Conservation (phyloP, 768 basidiomycete species). For the Boletellus ananas region DNA sequence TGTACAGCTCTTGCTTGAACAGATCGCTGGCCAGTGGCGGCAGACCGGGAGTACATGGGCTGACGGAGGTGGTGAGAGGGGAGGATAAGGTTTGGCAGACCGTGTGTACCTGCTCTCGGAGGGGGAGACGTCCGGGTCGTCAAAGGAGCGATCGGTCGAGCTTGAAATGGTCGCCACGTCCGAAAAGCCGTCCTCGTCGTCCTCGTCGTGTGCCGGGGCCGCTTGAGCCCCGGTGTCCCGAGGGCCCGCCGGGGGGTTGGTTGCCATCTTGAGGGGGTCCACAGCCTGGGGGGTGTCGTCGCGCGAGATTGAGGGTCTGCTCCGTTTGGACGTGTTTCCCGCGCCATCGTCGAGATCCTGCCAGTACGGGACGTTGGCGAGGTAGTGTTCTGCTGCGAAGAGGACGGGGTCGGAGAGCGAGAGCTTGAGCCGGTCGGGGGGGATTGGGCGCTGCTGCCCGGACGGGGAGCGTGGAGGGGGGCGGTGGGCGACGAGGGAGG, state of each 20-base stretch:
- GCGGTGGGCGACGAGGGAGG: background rate
- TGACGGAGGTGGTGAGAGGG: slow-evolving; percentile 5
- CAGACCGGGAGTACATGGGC: slow-evolving; percentile 7
- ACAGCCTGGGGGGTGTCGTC: background rate
- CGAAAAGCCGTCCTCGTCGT: slow-evolving; percentile 7
- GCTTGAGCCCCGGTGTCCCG: background rate
- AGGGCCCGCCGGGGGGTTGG: background rate
- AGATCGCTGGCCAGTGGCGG: slow-evolving; percentile 27
- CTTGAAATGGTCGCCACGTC: slow-evolving; percentile 4
- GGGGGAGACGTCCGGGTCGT: background rate
- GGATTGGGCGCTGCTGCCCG: slow-evolving; percentile 3
- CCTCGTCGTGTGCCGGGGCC: too few relatives aligned
- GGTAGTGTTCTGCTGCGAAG: slow-evolving; percentile 14
- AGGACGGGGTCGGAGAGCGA: slow-evolving; percentile 25
- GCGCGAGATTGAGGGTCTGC: too few relatives aligned
- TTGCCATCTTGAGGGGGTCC: background rate
- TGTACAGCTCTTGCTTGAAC: slow-evolving; percentile 28
- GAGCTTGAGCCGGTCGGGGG: slow-evolving; percentile 14
- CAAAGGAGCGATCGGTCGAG: background rate
- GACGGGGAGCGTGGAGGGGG: background rate
- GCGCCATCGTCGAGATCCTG: background rate
- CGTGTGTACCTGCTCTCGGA: slow-evolving; percentile 12
- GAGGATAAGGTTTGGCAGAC: background rate
- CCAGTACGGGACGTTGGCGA: slow-evolving; percentile 1
- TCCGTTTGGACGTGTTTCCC: background rate